Conservation (phyloP, 345 rosid genomes). For the Citrus maxima region DNA sequence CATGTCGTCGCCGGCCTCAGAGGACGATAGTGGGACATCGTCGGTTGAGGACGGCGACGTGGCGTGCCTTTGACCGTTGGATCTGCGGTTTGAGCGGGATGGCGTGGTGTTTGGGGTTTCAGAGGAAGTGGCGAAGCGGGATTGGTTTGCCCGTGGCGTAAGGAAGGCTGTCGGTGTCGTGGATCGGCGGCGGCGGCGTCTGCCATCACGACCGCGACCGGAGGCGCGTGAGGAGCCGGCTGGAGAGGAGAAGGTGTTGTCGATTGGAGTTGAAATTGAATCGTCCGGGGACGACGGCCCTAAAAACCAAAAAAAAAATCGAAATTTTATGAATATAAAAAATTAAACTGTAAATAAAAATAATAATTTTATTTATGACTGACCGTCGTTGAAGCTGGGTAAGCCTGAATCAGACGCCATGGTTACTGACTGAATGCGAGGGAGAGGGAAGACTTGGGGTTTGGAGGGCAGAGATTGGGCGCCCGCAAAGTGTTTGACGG, state of each 20-base stretch:
- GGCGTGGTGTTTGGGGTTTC: conserved; percentile 55
- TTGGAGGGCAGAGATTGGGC: background rate
- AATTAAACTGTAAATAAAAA: background rate
- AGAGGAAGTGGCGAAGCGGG: conserved; percentile 31
- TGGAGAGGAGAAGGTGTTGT: conserved; percentile 60
- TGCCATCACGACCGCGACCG: conserved; percentile 12
- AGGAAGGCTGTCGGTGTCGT: conserved; percentile 23
- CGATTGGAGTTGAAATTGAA: conserved; percentile 62
- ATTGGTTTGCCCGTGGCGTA: conserved; percentile 22
- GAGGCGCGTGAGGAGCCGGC: background rate
- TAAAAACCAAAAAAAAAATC: conserved; percentile 4
- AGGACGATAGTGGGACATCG: conserved; percentile 43
- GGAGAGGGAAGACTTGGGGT: background rate
- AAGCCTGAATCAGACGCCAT: conserved; percentile 81
- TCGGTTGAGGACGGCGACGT: conserved; percentile 54
- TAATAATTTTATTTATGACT: background rate
- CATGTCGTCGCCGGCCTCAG: conserved; percentile 63
- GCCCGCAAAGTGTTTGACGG: background rate
- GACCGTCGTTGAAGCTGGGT: conserved; percentile 40
- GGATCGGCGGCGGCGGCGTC: conserved; percentile 25
- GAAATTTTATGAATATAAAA: background rate
- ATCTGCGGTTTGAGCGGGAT: conserved; percentile 30
- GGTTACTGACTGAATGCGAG: conserved; percentile 15
- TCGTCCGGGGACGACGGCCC: conserved; percentile 73
- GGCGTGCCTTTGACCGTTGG: conserved; percentile 29